Conservation (phyloP, 2,329 filamentous ascomycete species). For the Aphanoascus verrucosus region DNA sequence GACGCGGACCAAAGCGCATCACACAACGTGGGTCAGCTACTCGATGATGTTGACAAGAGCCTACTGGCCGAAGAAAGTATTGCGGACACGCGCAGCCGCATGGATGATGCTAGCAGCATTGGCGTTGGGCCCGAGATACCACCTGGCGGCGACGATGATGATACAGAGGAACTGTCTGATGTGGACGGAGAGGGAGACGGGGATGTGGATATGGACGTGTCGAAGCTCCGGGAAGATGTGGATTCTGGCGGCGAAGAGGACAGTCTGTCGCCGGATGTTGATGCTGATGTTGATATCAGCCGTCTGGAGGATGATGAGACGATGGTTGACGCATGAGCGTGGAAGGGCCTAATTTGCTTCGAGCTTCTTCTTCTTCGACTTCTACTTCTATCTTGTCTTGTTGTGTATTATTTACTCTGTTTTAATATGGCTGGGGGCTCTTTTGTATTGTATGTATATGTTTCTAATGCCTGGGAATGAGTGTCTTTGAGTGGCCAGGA, state of each 20-base stretch:
- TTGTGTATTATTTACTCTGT: not conserved
- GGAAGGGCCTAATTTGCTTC: not conserved
- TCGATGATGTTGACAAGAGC: constrained; percentile 11
- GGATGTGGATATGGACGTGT: constrained; percentile 13
- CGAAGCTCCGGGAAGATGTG: constrained; percentile 5
- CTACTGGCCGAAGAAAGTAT: constrained; percentile 5
- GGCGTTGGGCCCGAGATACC: not conserved
- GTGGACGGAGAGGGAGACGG: too few species aligned
- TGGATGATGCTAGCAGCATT: constrained; percentile 9
- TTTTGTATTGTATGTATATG: not conserved
- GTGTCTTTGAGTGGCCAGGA: not conserved
- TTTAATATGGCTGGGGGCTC: not conserved
- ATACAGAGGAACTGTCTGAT: constrained; percentile 13
- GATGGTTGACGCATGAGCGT: constrained; percentile 12
- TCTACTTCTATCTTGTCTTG: not conserved
- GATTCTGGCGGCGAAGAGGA: not conserved
- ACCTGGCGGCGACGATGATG: constrained; percentile 4
- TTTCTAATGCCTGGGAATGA: not conserved
- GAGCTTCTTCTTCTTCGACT: not conserved
- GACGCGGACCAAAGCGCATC: not conserved
- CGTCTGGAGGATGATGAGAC: constrained; percentile 12
- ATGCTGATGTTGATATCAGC: constrained; percentile 3
- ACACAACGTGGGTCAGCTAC: not conserved
- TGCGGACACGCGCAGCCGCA: constrained; percentile 2
- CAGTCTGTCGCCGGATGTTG: constrained; percentile 4